Percentiles rank a stretch among this genome's conserved stretches.
Evolutionary conservation across 2,329 filamentous ascomycete genomes (phyloP).

Genomic region (Shiraia sp.): DNA sequence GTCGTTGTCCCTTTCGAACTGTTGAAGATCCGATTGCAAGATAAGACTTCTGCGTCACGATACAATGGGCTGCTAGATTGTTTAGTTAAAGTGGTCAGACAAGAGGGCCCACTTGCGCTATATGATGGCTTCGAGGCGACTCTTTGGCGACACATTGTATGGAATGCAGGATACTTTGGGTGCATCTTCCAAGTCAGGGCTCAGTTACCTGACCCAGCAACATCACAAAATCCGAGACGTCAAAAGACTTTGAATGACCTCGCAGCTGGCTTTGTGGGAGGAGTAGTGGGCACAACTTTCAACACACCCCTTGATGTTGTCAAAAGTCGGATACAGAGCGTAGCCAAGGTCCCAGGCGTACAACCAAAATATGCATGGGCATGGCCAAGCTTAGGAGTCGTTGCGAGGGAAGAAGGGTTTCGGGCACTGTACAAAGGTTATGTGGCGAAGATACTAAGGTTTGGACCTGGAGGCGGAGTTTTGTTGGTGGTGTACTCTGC

Average conservation of each 20-base stretch:
- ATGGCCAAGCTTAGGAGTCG: constrained; percentile 31
- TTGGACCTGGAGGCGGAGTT: constrained; percentile 35
- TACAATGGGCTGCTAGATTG: constrained; percentile 35
- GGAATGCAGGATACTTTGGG: constrained; percentile 40
- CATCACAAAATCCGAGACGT: constrained; percentile 15
- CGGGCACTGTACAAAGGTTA: constrained; percentile 37
- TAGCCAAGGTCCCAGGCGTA: constrained; percentile 30
- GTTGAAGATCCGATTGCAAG: constrained; percentile 35
- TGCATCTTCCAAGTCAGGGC: constrained; percentile 37
- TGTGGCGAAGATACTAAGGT: constrained; percentile 35
- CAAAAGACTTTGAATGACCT: constrained; percentile 36
- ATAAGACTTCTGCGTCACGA: constrained; percentile 30
- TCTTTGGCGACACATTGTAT: constrained; percentile 37
- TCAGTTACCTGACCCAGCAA: constrained; percentile 21
- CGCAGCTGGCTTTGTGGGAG: constrained; percentile 33
- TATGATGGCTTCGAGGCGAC: constrained; percentile 40
- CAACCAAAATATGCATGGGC: constrained; percentile 34
- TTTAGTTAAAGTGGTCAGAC: constrained; percentile 27
- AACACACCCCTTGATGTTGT: constrained; percentile 39
- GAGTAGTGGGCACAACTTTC: constrained; percentile 33
- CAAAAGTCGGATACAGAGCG: constrained; percentile 38
- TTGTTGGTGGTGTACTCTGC: constrained; percentile 35
- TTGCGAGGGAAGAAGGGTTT: constrained; percentile 33
- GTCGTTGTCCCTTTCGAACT: constrained; percentile 40
- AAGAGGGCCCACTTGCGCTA: constrained; percentile 30